Evolutionary conservation across 805 yeast species (phyloP), one percentile per base, ranked within the genome.

Genomic region (Pichia gijzeniarum): DNA sequence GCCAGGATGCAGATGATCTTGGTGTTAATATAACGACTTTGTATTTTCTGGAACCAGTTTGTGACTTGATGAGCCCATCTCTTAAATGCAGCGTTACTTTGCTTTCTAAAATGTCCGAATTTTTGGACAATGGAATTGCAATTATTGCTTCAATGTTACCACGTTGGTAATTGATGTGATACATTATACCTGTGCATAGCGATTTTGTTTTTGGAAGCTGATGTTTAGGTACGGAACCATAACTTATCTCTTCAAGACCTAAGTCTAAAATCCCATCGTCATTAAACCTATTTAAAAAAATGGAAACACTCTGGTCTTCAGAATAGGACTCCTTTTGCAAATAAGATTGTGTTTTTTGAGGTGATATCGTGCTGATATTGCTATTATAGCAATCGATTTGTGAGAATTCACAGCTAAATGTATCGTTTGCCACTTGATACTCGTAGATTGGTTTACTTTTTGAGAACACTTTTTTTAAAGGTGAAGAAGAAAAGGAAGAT

Each of bases 1-100:
- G 27, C 48, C 48, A 45, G 31, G 45, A 36, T 28, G 48, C 48
- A 14, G 38, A 30, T 5, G 18, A 10, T 25, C 48, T 41, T 3
- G 48, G 48, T 14, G 45, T 45, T 16, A 45, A 30, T 9, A 45
- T 41, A 3, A 45, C 20, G 2, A 45, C 43, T 19, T 45, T 45
- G 17, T 33, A 27, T 21, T 45, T 45, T 27, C 39, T 19, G 20
- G 21, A 7, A 3, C 38, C 41, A 2, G 12, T 38, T 33, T 32
- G 39, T 10, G 35, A 41, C 3, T 25, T 12, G 2, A 36, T 34
- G 3, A 45, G 28, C 25, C 16, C 21, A 4, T 31, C 8, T 1
- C 17, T 27, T 3, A 45, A 32, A 12, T 16, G 10, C 5, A 10
- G 4, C 14, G 38, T n/a, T 6, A 45, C 1, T 18, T n/a, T 3